phyloP scores from a whole-genome alignment of 805 yeast genomes.

The Metschnikowia reukaufii region DNA sequence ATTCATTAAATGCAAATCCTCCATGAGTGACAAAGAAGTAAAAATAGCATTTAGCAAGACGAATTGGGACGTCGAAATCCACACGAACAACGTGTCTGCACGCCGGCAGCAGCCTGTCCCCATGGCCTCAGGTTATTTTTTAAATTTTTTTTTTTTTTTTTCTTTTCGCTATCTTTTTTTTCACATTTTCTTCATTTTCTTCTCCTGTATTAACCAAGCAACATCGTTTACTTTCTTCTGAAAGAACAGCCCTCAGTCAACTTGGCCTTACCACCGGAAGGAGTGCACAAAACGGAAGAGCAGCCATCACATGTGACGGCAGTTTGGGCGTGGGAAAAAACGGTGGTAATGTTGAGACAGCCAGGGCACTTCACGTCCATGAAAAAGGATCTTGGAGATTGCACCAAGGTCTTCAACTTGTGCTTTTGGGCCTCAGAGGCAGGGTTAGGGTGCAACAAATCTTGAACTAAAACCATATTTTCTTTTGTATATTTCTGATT shows the following conservation, averaged over 20 bases:
- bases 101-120: background rate
- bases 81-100: background rate
- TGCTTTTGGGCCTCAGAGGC: conserved; percentile 95
- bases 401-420: conserved; percentile 97
- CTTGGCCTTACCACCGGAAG: conserved; percentile 99
- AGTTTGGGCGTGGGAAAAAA: conserved; percentile 99
- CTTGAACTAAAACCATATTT: conserved; percentile 91
- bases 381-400: conserved; percentile 97
- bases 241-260: conserved; percentile 99
- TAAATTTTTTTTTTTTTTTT: background rate
- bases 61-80: conserved; percentile 2
- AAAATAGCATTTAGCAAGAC: conserved; percentile 5
- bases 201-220: background rate
- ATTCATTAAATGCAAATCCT: conserved; percentile 19
- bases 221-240: conserved; percentile 86
- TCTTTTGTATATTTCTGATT: background rate
- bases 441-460: conserved; percentile 95
- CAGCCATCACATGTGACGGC: conserved; percentile 99
- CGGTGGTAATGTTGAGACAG: conserved; percentile 98
- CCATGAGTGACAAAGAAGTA: conserved; percentile 11
- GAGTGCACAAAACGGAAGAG: conserved; percentile 97
- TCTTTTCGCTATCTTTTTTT: background rate
- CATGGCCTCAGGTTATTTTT: background rate
- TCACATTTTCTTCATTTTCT: background rate
- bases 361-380: conserved; percentile 99